phyloP scores from a whole-genome alignment of 2,329 filamentous ascomycete genomes.

The Fusarium anguioides region DNA sequence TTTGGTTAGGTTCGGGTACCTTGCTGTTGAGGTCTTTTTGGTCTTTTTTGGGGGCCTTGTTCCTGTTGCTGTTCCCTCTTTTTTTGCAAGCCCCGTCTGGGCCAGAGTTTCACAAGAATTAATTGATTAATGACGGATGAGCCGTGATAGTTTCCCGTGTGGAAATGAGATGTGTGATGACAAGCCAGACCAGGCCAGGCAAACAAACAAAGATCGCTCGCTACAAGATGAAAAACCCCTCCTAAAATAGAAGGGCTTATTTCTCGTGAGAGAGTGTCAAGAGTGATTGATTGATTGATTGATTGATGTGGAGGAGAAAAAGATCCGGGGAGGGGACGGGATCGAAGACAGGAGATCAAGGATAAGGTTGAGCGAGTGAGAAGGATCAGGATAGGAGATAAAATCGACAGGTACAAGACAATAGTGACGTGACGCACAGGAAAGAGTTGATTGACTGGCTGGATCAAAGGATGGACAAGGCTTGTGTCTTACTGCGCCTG shows the following conservation, averaged over 20 bases:
- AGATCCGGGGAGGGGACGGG: conserved; percentile 11
- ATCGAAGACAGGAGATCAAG: conserved; percentile 6
- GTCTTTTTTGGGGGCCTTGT: conserved; percentile 18
- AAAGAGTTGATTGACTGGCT: conserved; percentile 23
- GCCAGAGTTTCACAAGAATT: conserved; percentile 32
- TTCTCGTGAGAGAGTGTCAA: conserved; percentile 7
- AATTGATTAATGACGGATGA: conserved; percentile 21
- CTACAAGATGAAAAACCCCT: background rate
- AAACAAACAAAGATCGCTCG: background rate
- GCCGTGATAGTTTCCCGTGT: conserved; percentile 13
- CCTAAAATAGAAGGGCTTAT: conserved; percentile 13
- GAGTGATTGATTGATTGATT: background rate
- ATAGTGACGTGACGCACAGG: conserved; percentile 34
- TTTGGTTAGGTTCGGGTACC: conserved; percentile 25
- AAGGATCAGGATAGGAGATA: background rate
- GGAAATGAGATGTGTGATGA: conserved; percentile 25
- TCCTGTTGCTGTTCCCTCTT: conserved; percentile 7
- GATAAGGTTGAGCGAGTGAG: background rate
- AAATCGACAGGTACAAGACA: conserved; percentile 15
- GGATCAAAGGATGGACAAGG: background rate
- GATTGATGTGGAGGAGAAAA: conserved; percentile 22
- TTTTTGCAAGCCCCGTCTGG: background rate
- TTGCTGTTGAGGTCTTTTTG: conserved; percentile 28
- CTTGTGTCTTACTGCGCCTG: too few relatives aligned
- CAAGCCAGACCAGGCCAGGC: too few relatives aligned